Base-by-base conservation (phyloP, 163 green algal genomes). In the Chlorella variabilis region DNA sequence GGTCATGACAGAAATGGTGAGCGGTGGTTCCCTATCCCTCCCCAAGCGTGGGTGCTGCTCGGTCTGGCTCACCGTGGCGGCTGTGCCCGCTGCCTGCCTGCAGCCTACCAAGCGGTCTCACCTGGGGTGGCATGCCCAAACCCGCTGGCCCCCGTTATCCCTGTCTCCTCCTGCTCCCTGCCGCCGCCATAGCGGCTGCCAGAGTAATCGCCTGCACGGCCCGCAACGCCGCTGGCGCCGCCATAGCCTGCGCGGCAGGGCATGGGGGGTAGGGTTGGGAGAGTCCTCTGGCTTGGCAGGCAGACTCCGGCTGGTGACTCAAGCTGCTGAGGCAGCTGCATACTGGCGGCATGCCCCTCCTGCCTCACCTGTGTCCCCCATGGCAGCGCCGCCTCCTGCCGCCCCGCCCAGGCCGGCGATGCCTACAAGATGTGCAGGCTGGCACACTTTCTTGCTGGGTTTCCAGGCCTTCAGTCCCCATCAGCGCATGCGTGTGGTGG, bases 101-200 rank as follows among this genome's bases (percentile, higher is more conserved):
- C n/a, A n/a, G n/a, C n/a, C n/a, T n/a, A n/a, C n/a, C n/a, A n/a
- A 6, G 13, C 54, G 54, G 54, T 62, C 48, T 15, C 34, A 39
- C 71, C 71, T 66, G 33, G 20, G 0, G 49, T 41, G 11, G 42
- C 38, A 49, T 78, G 71, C 18, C 71, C 71, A 67, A 78, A 78
- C 21, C 71, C 71, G 71, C 71, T 78, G 49, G 48, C 49, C 2
- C 71, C 71, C 4, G 15, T 20, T 23, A 78, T 38, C 9, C 71
- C 71, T 13, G 34, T 78, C 25, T 78, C 71, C 51, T 66, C 49
- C 49, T 48, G 48, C 34, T 78, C 71, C 11, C 71, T 34, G 25
- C 71, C 71, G 34, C 71, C 71, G 49, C 33, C 71, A 13, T 78
- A 77, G 5, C 71, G 70, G 21, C 70, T 77, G 67, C 67, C 67